Percentiles rank a stretch among this genome's conserved stretches.
These are phyloP conservation scores for Exophiala phaeomuriformis DNA, from an alignment of 2,329 filamentous ascomycete genomes.

Conservation along the genomic window DNA sequence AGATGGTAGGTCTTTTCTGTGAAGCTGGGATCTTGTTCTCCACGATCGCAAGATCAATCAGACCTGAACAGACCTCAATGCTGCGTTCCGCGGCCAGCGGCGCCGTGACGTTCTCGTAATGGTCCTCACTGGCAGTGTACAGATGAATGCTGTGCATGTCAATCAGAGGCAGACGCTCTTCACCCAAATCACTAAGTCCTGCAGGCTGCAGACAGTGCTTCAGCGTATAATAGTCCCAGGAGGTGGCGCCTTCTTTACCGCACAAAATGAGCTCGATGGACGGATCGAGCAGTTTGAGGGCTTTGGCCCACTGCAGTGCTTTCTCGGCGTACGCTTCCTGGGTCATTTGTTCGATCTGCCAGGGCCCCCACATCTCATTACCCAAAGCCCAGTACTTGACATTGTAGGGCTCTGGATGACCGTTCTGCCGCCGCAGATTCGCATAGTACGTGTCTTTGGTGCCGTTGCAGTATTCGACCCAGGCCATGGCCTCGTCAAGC, in stretches of 20 bases:
- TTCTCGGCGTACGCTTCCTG: conserved; percentile 54
- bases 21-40: conserved; percentile 48
- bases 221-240: conserved; percentile 67
- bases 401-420: conserved; percentile 67
- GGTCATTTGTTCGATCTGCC: conserved; percentile 53
- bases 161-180: conserved; percentile 43
- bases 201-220: conserved; percentile 56
- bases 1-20: conserved; percentile 61
- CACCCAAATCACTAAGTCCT: conserved; percentile 38
- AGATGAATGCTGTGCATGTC: conserved; percentile 78
- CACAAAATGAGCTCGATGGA: conserved; percentile 64
- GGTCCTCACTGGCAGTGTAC: conserved; percentile 56
- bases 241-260: conserved; percentile 60
- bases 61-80: conserved; percentile 59
- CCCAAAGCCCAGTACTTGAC: conserved; percentile 82
- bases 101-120: conserved; percentile 52
- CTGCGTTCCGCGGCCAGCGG: conserved; percentile 64
- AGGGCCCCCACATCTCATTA: conserved; percentile 60
- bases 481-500: conserved; percentile 42
- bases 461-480: conserved; percentile 83
- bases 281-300: conserved; percentile 50
- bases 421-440: conserved; percentile 68
- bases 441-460: conserved; percentile 72
- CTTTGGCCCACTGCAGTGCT: conserved; percentile 34
- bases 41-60: conserved; percentile 70